These are phyloP conservation scores for Lichtheimia hyalospora DNA, from an alignment of 371 early-diverging fungal genomes.

Conservation along the genomic window DNA sequence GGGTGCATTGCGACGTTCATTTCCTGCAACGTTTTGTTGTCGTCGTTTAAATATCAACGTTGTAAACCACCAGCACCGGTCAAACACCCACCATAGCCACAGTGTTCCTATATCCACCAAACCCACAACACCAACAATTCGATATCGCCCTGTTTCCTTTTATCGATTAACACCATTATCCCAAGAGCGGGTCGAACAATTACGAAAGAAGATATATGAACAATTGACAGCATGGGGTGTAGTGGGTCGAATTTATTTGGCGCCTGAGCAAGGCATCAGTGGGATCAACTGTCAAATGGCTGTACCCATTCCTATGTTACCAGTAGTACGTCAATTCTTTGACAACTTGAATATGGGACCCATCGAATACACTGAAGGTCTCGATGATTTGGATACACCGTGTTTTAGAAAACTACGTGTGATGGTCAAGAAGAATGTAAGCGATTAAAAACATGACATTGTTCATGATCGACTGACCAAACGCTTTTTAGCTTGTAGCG, in stretches of 20 bases:
- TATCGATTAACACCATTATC: conserved; percentile 27
- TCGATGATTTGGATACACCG: conserved; percentile 48
- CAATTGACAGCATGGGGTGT: conserved; percentile 47
- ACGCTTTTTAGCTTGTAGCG: conserved; percentile 46
- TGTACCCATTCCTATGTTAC: conserved; percentile 51
- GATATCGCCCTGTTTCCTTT: conserved; percentile 34
- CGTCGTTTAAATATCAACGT: too few species aligned
- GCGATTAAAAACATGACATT: background rate
- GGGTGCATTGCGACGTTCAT: too few species aligned
- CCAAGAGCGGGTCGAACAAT: conserved; percentile 8
- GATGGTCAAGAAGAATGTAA: conserved; percentile 59
- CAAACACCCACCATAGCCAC: too few species aligned
- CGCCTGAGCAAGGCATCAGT: conserved; percentile 46
- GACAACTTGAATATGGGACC: conserved; percentile 25
- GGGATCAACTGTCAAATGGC: conserved; percentile 82
- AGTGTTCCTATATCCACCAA: too few species aligned
- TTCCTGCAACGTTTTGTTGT: too few species aligned
- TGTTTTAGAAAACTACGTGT: conserved; percentile 69
- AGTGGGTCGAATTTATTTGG: conserved; percentile 72
- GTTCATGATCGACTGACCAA: background rate
- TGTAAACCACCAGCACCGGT: too few species aligned
- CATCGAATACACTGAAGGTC: conserved; percentile 62
- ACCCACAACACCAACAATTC: background rate
- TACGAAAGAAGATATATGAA: conserved; percentile 20
- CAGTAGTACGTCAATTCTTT: conserved; percentile 41